Evolutionary conservation across 208 protist species (phyloP).

Genomic region (Spongospora subterranea): DNA sequence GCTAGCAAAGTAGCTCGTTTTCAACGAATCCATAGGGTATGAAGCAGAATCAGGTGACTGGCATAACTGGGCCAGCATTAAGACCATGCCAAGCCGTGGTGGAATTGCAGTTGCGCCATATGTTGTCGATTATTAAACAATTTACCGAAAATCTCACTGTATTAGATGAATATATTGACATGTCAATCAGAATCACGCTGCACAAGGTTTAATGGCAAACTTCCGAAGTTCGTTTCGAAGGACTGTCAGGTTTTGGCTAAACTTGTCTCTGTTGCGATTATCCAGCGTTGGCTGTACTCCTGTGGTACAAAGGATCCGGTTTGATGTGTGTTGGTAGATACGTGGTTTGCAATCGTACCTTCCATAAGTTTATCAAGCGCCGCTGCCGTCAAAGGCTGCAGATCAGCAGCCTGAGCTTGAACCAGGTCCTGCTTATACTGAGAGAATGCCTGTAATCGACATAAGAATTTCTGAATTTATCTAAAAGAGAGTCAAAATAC

Average conservation of each 20-base stretch:
- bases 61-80: neutral
- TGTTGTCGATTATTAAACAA: neutral
- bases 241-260: constrained; percentile 21
- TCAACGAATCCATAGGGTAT: neutral
- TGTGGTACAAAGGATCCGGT: neutral
- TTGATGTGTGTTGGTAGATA: too few species aligned
- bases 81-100: neutral
- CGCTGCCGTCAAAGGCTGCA: neutral
- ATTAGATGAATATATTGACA: too few species aligned
- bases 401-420: neutral
- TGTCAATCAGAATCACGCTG: too few species aligned
- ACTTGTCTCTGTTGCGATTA: constrained; percentile 55
- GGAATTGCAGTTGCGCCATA: neutral
- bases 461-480: neutral
- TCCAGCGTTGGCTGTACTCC: neutral
- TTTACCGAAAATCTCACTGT: neutral
- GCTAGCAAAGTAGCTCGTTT: neutral
- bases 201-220: neutral
- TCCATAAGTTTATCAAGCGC: constrained; percentile 16
- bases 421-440: constrained; percentile 22
- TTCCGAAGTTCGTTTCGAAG: constrained; percentile 39
- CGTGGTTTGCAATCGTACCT: too few species aligned
- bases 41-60: neutral
- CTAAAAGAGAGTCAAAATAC: neutral
- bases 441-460: neutral